Percentiles rank a stretch among this genome's conserved stretches.
These are phyloP conservation scores for Colletotrichum melonis DNA, from an alignment of 2,329 filamentous ascomycete species.

Conservation along the genomic window DNA sequence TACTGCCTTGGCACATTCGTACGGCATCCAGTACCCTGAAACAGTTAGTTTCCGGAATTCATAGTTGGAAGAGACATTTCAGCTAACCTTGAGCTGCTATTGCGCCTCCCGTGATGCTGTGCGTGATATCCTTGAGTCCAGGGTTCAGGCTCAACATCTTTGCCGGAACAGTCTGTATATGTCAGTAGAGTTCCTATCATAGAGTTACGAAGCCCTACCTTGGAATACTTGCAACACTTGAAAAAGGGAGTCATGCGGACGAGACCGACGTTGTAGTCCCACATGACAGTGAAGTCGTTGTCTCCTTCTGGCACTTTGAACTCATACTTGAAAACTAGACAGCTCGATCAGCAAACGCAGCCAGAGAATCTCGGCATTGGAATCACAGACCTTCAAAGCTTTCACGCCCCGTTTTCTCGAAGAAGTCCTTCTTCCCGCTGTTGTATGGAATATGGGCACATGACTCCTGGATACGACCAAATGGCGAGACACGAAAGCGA, in stretches of 20 bases:
- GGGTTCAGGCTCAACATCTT: slow-evolving; percentile 84
- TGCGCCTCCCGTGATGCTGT: slow-evolving; percentile 94
- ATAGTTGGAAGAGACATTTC: slow-evolving; percentile 13
- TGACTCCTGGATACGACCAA: slow-evolving; percentile 70
- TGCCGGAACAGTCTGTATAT: slow-evolving; percentile 81
- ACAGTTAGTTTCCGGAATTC: background rate
- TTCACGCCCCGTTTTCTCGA: slow-evolving; percentile 86
- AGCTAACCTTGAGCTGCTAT: slow-evolving; percentile 86
- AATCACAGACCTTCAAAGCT: slow-evolving; percentile 81
- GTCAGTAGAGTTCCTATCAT: background rate
- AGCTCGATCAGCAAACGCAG: slow-evolving; percentile 6
- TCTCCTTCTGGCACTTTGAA: slow-evolving; percentile 78
- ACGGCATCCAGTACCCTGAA: slow-evolving; percentile 97
- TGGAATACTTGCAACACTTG: slow-evolving; percentile 88
- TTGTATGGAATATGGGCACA: slow-evolving; percentile 90
- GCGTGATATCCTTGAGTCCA: slow-evolving; percentile 87
- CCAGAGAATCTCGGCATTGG: background rate
- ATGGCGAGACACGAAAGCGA: slow-evolving; percentile 74
- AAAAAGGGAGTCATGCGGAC: slow-evolving; percentile 96
- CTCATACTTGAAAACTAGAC: slow-evolving; percentile 82
- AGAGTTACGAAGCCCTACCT: slow-evolving; percentile 59
- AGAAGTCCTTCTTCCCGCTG: slow-evolving; percentile 91
- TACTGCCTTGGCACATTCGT: slow-evolving; percentile 83
- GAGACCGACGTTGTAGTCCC: slow-evolving; percentile 96
- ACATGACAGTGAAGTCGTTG: slow-evolving; percentile 82